phyloP scores from a whole-genome alignment of 2,329 filamentous ascomycete species.

The Hymenoscyphus fraxineus region DNA sequence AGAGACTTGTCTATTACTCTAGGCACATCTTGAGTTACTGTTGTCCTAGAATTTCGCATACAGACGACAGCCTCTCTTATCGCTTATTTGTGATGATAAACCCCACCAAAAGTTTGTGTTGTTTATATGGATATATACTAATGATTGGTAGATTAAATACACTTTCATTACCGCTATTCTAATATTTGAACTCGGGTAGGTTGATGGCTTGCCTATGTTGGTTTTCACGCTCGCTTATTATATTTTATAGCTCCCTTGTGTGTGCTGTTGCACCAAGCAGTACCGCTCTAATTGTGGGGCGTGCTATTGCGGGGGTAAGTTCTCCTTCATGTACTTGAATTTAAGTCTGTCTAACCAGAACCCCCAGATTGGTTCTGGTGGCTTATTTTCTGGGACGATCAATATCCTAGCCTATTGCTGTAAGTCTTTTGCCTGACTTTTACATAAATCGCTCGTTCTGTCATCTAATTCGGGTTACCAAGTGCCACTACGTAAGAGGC shows the following conservation, averaged over 20 bases:
- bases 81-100: not conserved
- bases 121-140: not conserved
- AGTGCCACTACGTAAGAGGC: conserved; percentile 30
- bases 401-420: conserved; percentile 33
- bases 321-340: no score
- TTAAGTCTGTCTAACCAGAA: no score
- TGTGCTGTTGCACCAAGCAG: conserved; percentile 35
- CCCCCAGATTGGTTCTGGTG: conserved; percentile 27
- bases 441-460: not conserved
- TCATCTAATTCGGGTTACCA: not conserved
- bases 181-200: conserved; percentile 35
- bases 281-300: conserved; percentile 35
- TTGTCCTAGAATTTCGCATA: no score
- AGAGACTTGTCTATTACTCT: no score
- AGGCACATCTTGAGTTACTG: no score
- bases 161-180: conserved; percentile 30
- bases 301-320: conserved; percentile 31
- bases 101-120: no score
- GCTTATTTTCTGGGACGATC: conserved; percentile 34
- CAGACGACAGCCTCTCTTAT: no score
- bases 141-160: conserved; percentile 25
- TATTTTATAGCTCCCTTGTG: conserved; percentile 32
- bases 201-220: conserved; percentile 11
- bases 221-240: conserved; percentile 13
- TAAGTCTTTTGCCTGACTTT: conserved; percentile 12